phyloP scores from a whole-genome alignment of 768 basidiomycete genomes.

The Tulasnella sp. region DNA sequence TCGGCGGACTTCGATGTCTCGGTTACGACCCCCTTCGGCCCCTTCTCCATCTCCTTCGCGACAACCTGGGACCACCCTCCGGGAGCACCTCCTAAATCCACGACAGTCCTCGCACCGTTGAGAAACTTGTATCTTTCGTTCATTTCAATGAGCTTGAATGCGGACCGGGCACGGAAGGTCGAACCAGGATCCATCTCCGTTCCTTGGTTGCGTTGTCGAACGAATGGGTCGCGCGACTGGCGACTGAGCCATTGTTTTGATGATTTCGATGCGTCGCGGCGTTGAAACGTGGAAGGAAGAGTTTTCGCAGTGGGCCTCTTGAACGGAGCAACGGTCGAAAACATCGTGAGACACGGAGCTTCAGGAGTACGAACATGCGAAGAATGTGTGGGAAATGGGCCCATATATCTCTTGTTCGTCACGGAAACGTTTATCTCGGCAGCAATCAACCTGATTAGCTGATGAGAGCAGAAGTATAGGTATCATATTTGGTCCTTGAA shows the following conservation, averaged over 20 bases:
- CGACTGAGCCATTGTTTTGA: slow-evolving; percentile 56
- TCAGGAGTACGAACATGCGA: neutral
- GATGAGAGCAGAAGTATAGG: too few relatives aligned
- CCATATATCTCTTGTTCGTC: too few relatives aligned
- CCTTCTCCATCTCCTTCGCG: slow-evolving; percentile 51
- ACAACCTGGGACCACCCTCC: slow-evolving; percentile 94
- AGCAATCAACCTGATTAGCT: too few relatives aligned
- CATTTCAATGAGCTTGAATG: slow-evolving; percentile 87
- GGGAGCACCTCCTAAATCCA: slow-evolving; percentile 89
- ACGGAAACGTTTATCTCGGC: too few relatives aligned
- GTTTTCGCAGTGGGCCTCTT: neutral
- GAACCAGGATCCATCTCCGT: slow-evolving; percentile 1
- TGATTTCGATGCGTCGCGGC: slow-evolving; percentile 14
- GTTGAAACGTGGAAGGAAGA: neutral
- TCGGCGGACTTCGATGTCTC: neutral
- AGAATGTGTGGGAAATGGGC: too few relatives aligned
- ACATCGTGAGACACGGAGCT: neutral
- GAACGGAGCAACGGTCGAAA: neutral
- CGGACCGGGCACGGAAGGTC: slow-evolving; percentile 76
- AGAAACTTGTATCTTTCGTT: slow-evolving; percentile 54
- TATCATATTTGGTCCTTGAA: too few relatives aligned
- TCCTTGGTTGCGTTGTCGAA: slow-evolving; percentile 46
- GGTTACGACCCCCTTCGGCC: neutral
- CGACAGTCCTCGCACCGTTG: slow-evolving; percentile 50
- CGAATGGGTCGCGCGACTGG: slow-evolving; percentile 67